Percentiles rank a stretch among this genome's conserved stretches.
These are phyloP conservation scores for Mycena epipterygia DNA, from an alignment of 768 basidiomycete species.

Conservation along the genomic window DNA sequence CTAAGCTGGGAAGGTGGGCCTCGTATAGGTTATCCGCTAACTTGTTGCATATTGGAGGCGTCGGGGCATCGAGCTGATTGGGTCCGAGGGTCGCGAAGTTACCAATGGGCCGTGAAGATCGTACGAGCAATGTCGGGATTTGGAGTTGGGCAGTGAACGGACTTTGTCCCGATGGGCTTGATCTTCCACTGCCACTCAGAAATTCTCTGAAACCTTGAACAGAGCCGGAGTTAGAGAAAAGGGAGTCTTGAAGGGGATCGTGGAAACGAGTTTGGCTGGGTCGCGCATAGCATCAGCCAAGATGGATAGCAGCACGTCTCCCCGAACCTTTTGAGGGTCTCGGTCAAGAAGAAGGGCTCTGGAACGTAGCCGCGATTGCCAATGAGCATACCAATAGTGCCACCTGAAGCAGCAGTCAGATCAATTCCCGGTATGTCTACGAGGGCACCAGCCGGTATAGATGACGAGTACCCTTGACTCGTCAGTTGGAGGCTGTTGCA, in stretches of 20 bases:
- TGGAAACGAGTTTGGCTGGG: constrained; percentile 90
- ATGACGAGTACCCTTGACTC: constrained; percentile 89
- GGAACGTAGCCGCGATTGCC: constrained; percentile 84
- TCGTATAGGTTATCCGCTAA: constrained; percentile 78
- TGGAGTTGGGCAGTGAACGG: constrained; percentile 39
- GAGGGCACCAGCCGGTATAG: constrained; percentile 67
- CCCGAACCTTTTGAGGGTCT: constrained; percentile 66
- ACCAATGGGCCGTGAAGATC: constrained; percentile 79
- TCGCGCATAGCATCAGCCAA: neutral
- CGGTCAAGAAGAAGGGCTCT: constrained; percentile 89
- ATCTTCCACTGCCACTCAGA: constrained; percentile 76
- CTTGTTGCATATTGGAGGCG: constrained; percentile 59
- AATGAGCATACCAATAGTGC: constrained; percentile 91
- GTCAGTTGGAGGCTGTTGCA: constrained; percentile 62
- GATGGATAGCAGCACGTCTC: neutral
- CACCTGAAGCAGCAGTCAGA: constrained; percentile 54
- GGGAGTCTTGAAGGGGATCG: constrained; percentile 88
- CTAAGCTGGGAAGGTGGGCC: constrained; percentile 78
- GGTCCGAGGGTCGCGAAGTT: constrained; percentile 53
- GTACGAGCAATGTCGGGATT: constrained; percentile 67
- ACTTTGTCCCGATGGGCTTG: constrained; percentile 56
- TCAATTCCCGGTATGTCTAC: constrained; percentile 37
- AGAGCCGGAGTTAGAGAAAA: constrained; percentile 85
- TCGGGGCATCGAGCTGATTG: constrained; percentile 38
- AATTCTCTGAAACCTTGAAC: constrained; percentile 84